These are phyloP conservation scores for Lanmaoa rubissima DNA, from an alignment of 768 basidiomycete genomes.

Conservation along the genomic window DNA sequence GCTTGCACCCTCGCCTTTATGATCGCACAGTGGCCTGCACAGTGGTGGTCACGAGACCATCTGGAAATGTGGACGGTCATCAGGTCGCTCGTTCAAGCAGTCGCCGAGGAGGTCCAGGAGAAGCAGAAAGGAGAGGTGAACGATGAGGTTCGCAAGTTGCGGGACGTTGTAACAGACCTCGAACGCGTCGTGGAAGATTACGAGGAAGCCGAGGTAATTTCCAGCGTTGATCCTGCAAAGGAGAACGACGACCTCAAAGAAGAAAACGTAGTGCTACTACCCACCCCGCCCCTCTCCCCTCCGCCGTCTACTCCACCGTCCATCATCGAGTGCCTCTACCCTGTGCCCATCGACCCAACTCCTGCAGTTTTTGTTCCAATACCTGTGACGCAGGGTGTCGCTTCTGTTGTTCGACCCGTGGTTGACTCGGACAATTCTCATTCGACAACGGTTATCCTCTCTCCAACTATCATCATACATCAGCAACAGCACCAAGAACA, in stretches of 20 bases:
- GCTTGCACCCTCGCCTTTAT: slow-evolving; percentile 44
- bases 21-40: slow-evolving; percentile 66
- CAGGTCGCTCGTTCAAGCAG: slow-evolving; percentile 53
- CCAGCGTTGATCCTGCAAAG: slow-evolving; percentile 18
- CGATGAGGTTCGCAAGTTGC: slow-evolving; percentile 50
- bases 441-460: slow-evolving; percentile 18
- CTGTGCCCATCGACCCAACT: neutral
- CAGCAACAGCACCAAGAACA: slow-evolving; percentile 21
- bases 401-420: neutral
- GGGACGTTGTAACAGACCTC: slow-evolving; percentile 48
- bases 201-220: slow-evolving; percentile 32
- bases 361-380: neutral
- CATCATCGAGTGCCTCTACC: slow-evolving; percentile 18
- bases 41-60: slow-evolving; percentile 66
- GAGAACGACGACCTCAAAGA: slow-evolving; percentile 15
- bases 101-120: slow-evolving; percentile 65
- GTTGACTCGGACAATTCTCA: slow-evolving; percentile 6
- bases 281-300: slow-evolving; percentile 23
- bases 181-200: slow-evolving; percentile 45
- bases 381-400: slow-evolving; percentile 6
- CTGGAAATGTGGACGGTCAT: slow-evolving; percentile 60
- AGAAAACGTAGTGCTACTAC: slow-evolving; percentile 12
- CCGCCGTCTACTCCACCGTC: slow-evolving; percentile 18
- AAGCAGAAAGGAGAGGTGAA: slow-evolving; percentile 40
- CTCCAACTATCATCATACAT: slow-evolving; percentile 29